Percentiles rank a stretch among this genome's conserved stretches.
Evolutionary conservation across 2,329 filamentous ascomycete species (phyloP).

Genomic region (Fusarium concolor): DNA sequence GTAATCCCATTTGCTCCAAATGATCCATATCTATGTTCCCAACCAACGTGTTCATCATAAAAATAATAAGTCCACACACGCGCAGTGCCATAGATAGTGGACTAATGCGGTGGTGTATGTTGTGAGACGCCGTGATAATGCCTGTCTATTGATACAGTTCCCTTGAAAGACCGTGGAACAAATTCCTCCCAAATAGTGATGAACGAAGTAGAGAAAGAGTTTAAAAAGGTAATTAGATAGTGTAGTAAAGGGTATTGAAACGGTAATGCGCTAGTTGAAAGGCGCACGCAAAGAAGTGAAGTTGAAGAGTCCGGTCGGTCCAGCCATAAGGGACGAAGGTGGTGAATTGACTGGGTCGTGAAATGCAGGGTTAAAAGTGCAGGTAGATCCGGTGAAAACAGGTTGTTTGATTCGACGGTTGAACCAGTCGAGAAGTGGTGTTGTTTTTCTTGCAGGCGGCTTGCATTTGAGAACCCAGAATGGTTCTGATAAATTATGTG

Average conservation of each 20-base stretch:
- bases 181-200: slow-evolving; percentile 40
- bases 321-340: slow-evolving; percentile 41
- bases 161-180: slow-evolving; percentile 38
- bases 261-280: slow-evolving; percentile 23
- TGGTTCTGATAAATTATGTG: slow-evolving; percentile 34
- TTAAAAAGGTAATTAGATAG: slow-evolving; percentile 40
- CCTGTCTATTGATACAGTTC: slow-evolving; percentile 48
- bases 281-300: slow-evolving; percentile 41
- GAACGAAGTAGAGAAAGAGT: slow-evolving; percentile 31
- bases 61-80: slow-evolving; percentile 26
- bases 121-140: slow-evolving; percentile 47
- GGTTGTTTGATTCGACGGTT: slow-evolving; percentile 39
- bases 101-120: slow-evolving; percentile 38
- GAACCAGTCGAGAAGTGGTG: slow-evolving; percentile 3
- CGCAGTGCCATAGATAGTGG: slow-evolving; percentile 19
- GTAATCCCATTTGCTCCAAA: slow-evolving; percentile 39
- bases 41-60: slow-evolving; percentile 47
- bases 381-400: slow-evolving; percentile 38
- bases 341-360: slow-evolving; percentile 21
- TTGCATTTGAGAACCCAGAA: slow-evolving; percentile 34
- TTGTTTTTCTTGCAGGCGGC: slow-evolving; percentile 23
- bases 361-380: slow-evolving; percentile 11
- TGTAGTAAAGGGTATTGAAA: slow-evolving; percentile 42
- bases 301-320: slow-evolving; percentile 42
- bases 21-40: slow-evolving; percentile 47